Percentiles rank a stretch among this genome's conserved stretches.
Conservation (phyloP, 2,329 filamentous ascomycete genomes). For the Aureobasidium uvarum region DNA sequence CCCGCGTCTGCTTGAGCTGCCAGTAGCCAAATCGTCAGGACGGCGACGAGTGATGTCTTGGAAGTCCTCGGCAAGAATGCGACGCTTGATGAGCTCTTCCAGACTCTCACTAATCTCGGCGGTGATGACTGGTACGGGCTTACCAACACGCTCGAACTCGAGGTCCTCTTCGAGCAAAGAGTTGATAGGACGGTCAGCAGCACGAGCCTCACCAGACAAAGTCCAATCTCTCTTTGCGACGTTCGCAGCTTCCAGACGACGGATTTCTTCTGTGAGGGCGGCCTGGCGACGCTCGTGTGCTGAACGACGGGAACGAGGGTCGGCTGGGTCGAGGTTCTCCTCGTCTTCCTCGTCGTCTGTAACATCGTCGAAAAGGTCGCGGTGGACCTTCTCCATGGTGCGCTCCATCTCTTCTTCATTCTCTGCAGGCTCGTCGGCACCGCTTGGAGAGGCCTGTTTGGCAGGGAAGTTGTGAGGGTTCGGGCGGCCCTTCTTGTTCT, state of each 20-base stretch:
- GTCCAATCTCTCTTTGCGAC: conserved; percentile 91
- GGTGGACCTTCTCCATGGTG: conserved; percentile 81
- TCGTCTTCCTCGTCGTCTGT: conserved; percentile 62
- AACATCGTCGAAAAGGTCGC: conserved; percentile 85
- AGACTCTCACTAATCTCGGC: conserved; percentile 87
- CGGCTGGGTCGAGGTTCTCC: conserved; percentile 62
- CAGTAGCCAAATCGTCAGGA: conserved; percentile 67
- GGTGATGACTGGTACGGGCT: conserved; percentile 91
- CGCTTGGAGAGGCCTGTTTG: conserved; percentile 41
- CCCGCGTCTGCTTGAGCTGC: conserved; percentile 63
- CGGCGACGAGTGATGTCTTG: conserved; percentile 84
- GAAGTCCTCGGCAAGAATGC: conserved; percentile 86
- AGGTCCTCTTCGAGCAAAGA: conserved; percentile 92
- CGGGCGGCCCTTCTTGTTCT: conserved; percentile 56
- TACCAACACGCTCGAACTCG: conserved; percentile 92
- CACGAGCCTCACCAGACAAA: conserved; percentile 81
- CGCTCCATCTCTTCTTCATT: conserved; percentile 68
- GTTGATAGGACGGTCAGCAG: conserved; percentile 78
- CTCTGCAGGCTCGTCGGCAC: conserved; percentile 45
- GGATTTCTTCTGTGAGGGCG: conserved; percentile 84
- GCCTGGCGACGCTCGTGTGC: conserved; percentile 84
- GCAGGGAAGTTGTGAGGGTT: conserved; percentile 53
- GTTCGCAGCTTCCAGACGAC: conserved; percentile 82
- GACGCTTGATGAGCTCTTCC: conserved; percentile 88
- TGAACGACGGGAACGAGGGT: conserved; percentile 72